Evolutionary conservation across 352 stramenopile genomes (phyloP).

Genomic region (Hyaloperonospora brassicae): DNA sequence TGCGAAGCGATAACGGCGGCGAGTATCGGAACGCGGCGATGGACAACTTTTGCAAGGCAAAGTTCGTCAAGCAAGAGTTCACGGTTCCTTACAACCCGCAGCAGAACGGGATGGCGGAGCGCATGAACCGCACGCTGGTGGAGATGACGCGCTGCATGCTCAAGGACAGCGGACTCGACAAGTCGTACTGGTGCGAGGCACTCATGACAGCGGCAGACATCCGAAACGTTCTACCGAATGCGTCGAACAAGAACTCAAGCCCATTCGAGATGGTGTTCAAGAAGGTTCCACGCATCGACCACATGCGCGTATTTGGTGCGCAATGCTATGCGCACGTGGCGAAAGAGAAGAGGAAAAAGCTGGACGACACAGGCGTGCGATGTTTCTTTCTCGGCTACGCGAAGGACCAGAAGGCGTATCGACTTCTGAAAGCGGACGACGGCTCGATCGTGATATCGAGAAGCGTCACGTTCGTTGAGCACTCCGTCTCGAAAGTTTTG

Average conservation of each 20-base stretch:
- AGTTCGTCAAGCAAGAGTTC: not conserved
- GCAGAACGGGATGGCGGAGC: not conserved
- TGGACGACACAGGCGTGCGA: not conserved
- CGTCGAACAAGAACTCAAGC: not conserved
- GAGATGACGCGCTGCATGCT: conserved; percentile 2
- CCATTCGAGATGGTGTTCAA: not conserved
- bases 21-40: not conserved
- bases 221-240: not conserved
- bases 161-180: conserved; percentile 1
- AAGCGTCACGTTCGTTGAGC: not conserved
- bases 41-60: not conserved
- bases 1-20: not conserved
- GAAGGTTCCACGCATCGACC: not conserved
- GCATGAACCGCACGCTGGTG: not conserved
- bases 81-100: not conserved
- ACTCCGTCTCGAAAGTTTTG: too few species aligned
- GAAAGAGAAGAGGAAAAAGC: not conserved
- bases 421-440: not conserved
- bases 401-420: not conserved
- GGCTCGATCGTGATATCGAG: not conserved
- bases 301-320: not conserved
- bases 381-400: not conserved
- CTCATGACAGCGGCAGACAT: not conserved
- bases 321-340: not conserved
- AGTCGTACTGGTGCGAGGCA: not conserved